Evolutionary conservation across 257 asterid genomes (phyloP).

Genomic region (Nicotiana undulata): DNA sequence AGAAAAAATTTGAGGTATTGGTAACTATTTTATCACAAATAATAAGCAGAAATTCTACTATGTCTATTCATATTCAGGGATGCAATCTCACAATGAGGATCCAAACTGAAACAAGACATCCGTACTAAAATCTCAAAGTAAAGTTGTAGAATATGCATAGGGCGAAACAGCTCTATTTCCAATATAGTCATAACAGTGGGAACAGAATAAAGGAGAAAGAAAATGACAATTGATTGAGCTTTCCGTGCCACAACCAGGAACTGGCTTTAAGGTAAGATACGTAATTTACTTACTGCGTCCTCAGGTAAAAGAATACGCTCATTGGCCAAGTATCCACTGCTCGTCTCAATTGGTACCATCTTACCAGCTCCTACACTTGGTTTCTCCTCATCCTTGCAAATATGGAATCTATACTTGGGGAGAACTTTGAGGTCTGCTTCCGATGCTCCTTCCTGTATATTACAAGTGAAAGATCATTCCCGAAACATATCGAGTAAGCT

Average conservation of each 20-base stretch:
- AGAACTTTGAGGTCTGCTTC: conserved; percentile 84
- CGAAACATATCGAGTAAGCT: not conserved
- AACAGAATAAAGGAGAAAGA: not conserved
- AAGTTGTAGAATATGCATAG: not conserved
- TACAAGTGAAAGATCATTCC: not conserved
- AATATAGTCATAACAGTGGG: not conserved
- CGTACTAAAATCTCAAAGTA: not conserved
- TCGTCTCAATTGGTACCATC: conserved; percentile 71
- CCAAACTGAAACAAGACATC: not conserved
- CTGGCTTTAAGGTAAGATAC: not conserved
- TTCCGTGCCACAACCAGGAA: not conserved
- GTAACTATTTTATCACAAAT: not conserved
- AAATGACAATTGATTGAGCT: not conserved
- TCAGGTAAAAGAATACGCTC: conserved; percentile 75
- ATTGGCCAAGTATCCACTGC: conserved; percentile 48
- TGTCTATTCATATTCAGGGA: not conserved
- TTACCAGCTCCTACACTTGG: conserved; percentile 54
- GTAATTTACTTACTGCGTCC: conserved; percentile 69
- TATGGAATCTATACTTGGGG: conserved; percentile 68
- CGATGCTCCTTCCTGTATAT: conserved; percentile 87
- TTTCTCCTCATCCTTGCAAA: conserved; percentile 52
- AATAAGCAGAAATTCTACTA: not conserved
- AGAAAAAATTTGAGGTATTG: not conserved
- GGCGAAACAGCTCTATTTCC: not conserved
- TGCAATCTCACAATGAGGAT: not conserved